Evolutionary conservation across 2,329 filamentous ascomycete genomes (phyloP).

Genomic region (Nigrospora sphaerica): DNA sequence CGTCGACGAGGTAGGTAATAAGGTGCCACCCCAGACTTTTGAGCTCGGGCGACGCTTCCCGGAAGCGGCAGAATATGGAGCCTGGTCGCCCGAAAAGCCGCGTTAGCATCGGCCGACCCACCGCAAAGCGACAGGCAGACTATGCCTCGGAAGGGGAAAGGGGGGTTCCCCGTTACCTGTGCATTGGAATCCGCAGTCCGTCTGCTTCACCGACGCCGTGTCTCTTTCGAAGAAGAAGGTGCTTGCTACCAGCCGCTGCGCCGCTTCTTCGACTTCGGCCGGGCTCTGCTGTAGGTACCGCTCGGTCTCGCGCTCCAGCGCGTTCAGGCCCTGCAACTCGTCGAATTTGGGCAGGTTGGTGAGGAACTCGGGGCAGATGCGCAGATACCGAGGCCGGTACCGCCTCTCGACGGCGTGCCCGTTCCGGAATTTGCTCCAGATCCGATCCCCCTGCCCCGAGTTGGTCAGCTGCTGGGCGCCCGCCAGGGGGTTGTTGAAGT

Average conservation of each 20-base stretch:
- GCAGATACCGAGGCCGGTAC: slow-evolving; percentile 15
- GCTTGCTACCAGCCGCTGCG: slow-evolving; percentile 22
- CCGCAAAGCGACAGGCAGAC: too few species aligned
- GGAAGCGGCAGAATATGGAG: slow-evolving; percentile 21
- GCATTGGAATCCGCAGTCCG: slow-evolving; percentile 17
- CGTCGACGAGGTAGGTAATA: slow-evolving; percentile 18
- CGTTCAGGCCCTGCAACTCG: slow-evolving; percentile 17
- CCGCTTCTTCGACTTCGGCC: slow-evolving; percentile 18
- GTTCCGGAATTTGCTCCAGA: slow-evolving; percentile 17
- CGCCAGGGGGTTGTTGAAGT: slow-evolving; percentile 19
- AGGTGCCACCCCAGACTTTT: slow-evolving; percentile 23
- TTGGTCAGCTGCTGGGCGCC: slow-evolving; percentile 17
- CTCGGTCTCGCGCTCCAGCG: slow-evolving; percentile 15
- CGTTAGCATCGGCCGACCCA: too few species aligned
- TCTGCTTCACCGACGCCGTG: slow-evolving; percentile 16
- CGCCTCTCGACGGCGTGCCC: slow-evolving; percentile 8
- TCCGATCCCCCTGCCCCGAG: slow-evolving; percentile 10
- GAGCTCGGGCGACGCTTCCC: slow-evolving; percentile 16
- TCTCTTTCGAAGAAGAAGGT: slow-evolving; percentile 26
- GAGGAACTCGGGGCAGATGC: slow-evolving; percentile 21
- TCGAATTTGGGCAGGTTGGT: slow-evolving; percentile 19
- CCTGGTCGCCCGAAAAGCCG: slow-evolving; percentile 7
- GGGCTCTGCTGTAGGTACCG: slow-evolving; percentile 15
- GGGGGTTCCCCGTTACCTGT: slow-evolving; percentile 14
- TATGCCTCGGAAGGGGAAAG: neutral